Evolutionary conservation across 495 filamentous ascomycete genomes (phyloP).

Genomic region (Hypoxylon fragiforme): DNA sequence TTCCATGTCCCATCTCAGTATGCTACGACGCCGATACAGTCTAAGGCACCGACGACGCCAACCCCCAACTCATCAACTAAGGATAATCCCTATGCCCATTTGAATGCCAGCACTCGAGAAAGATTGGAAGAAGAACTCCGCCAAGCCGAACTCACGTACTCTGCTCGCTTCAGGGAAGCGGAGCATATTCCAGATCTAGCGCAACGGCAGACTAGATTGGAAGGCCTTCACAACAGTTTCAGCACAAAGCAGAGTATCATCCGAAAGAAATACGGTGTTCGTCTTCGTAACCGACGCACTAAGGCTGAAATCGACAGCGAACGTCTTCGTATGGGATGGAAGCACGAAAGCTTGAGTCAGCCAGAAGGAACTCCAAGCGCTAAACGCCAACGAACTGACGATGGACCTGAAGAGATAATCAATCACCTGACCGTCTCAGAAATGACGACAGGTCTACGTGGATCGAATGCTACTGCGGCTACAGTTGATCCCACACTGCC

Average conservation of each 20-base stretch:
- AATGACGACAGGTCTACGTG: conserved; percentile 38
- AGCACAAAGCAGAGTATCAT: conserved; percentile 55
- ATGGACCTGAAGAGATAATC: conserved; percentile 9
- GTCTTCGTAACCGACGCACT: conserved; percentile 49
- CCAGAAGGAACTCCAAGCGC: conserved; percentile 18
- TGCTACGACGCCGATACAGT: conserved; percentile 11
- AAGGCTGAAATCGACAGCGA: conserved; percentile 49
- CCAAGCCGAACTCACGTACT: conserved; percentile 43
- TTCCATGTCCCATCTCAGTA: conserved; percentile 6
- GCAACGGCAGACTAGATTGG: conserved; percentile 37
- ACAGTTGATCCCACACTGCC: conserved; percentile 38
- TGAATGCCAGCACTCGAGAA: conserved; percentile 30
- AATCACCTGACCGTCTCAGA: too few relatives aligned
- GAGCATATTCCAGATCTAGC: conserved; percentile 41
- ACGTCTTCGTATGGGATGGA: conserved; percentile 42
- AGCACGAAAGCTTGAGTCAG: conserved; percentile 21
- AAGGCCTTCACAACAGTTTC: conserved; percentile 49
- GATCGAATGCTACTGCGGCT: conserved; percentile 38
- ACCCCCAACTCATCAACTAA: conserved; percentile 1
- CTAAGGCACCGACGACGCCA: background rate
- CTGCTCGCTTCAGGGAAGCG: conserved; percentile 44
- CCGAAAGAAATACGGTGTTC: conserved; percentile 52
- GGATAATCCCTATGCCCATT: conserved; percentile 46
- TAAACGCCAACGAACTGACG: conserved; percentile 33
- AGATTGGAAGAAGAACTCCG: conserved; percentile 43